phyloP scores from a whole-genome alignment of 2,329 filamentous ascomycete species.

The Nemania abortiva region DNA sequence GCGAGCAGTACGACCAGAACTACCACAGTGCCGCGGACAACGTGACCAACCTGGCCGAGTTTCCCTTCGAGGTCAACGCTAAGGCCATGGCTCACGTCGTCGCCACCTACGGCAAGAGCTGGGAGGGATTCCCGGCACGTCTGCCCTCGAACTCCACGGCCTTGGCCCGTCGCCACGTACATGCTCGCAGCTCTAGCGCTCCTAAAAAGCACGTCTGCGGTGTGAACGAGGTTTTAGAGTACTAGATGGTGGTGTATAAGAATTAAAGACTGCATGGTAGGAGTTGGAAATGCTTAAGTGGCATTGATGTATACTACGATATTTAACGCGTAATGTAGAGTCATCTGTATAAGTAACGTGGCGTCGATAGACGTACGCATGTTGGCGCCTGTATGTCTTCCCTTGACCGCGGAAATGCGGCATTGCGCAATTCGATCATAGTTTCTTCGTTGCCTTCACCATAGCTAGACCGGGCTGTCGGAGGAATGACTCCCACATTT shows the following conservation, averaged over 20 bases:
- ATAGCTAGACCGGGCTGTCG: conserved; percentile 41
- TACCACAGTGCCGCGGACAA: conserved; percentile 68
- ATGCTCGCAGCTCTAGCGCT: conserved; percentile 4
- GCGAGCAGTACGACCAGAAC: conserved; percentile 63
- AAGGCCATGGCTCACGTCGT: conserved; percentile 67
- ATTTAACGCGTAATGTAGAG: background rate
- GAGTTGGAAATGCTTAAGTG: background rate
- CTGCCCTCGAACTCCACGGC: conserved; percentile 22
- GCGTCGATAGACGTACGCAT: no score
- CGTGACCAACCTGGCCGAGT: conserved; percentile 64
- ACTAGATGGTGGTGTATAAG: background rate
- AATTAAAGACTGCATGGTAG: background rate
- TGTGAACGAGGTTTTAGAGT: conserved; percentile 2
- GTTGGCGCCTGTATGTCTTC: no score
- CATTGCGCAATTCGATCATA: no score
- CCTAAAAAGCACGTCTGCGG: conserved; percentile 20
- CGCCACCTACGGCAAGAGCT: conserved; percentile 62
- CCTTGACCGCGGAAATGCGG: no score
- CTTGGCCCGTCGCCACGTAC: conserved; percentile 16
- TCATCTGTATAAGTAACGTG: no score
- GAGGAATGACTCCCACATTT: conserved; percentile 46
- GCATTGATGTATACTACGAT: background rate
- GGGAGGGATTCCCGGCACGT: conserved; percentile 57
- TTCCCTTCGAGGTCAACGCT: conserved; percentile 66
- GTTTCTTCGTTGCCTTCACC: conserved; percentile 42